Conservation (phyloP, 176 grass and related monocot species). For the Oryza longistaminata region DNA sequence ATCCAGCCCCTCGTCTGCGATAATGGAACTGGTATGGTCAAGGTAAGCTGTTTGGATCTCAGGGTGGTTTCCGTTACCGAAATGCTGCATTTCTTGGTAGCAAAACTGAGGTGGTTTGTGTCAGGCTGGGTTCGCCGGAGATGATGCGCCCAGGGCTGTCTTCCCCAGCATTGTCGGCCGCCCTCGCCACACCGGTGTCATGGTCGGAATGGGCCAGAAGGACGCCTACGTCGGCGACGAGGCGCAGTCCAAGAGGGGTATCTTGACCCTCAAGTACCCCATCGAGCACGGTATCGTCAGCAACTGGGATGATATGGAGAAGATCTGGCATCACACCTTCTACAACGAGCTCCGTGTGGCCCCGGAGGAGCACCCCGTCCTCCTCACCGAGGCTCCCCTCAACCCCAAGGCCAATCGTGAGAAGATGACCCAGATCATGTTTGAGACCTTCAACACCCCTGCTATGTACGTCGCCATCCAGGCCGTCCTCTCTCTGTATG, state of each 20-base stretch:
- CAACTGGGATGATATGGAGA: conserved; percentile 91
- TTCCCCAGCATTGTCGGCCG: conserved; percentile 69
- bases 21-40: conserved; percentile 82
- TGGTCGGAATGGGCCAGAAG: conserved; percentile 84
- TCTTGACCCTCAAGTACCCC: conserved; percentile 75
- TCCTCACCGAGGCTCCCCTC: conserved; percentile 73
- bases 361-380: conserved; percentile 69
- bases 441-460: conserved; percentile 77
- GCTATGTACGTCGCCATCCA: conserved; percentile 87
- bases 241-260: conserved; percentile 80
- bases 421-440: conserved; percentile 89
- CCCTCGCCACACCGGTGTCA: conserved; percentile 70
- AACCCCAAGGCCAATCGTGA: conserved; percentile 82
- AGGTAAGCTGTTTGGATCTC: conserved; percentile 40
- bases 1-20: conserved; percentile 83
- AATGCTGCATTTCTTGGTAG: background rate
- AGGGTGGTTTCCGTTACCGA: background rate
- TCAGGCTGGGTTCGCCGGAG: conserved; percentile 68
- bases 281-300: conserved; percentile 76
- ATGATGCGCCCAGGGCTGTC: conserved; percentile 71
- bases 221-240: conserved; percentile 77
- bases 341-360: conserved; percentile 81
- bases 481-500: conserved; percentile 73
- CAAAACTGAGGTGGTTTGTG: background rate
- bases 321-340: conserved; percentile 89